Evolutionary conservation across 176 grass and related monocot genomes (phyloP).

Genomic region (Carex parvula): DNA sequence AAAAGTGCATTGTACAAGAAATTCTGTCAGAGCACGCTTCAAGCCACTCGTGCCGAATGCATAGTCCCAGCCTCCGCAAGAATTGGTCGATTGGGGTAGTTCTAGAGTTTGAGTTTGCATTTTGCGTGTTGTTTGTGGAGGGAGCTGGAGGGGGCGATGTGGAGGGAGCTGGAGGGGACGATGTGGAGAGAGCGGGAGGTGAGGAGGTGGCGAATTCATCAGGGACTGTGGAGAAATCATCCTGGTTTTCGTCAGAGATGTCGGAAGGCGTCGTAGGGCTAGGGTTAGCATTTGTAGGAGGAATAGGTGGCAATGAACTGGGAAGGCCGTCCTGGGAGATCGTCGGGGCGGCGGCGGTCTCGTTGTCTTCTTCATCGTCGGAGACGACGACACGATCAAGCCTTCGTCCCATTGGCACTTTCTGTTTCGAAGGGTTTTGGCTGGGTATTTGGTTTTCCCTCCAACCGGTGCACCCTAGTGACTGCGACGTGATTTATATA

Average conservation of each 20-base stretch:
- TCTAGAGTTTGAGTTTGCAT: neutral
- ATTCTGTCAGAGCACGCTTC: slow-evolving; percentile 47
- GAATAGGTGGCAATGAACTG: neutral
- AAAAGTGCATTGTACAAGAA: slow-evolving; percentile 18
- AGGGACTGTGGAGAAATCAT: slow-evolving; percentile 44
- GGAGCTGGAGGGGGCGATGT: no score
- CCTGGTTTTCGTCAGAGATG: slow-evolving; percentile 61
- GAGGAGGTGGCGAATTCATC: slow-evolving; percentile 46
- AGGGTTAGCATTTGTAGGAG: neutral
- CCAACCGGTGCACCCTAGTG: neutral
- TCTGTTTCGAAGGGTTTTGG: slow-evolving; percentile 19
- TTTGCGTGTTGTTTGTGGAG: neutral
- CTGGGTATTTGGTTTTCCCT: slow-evolving; percentile 15
- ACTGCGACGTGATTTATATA: no score
- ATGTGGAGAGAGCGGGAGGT: slow-evolving; percentile 6
- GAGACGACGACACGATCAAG: slow-evolving; percentile 38
- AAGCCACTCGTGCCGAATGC: slow-evolving; percentile 64
- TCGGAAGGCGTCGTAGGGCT: slow-evolving; percentile 33
- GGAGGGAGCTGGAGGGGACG: no score
- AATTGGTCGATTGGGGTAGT: slow-evolving; percentile 45
- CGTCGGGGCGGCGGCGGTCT: neutral
- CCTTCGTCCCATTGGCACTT: slow-evolving; percentile 38
- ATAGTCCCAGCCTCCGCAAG: slow-evolving; percentile 46
- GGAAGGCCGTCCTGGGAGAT: neutral
- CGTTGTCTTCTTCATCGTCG: slow-evolving; percentile 50